Evolutionary conservation across 2,329 filamentous ascomycete species (phyloP).

Genomic region (Fulvia fulva): DNA sequence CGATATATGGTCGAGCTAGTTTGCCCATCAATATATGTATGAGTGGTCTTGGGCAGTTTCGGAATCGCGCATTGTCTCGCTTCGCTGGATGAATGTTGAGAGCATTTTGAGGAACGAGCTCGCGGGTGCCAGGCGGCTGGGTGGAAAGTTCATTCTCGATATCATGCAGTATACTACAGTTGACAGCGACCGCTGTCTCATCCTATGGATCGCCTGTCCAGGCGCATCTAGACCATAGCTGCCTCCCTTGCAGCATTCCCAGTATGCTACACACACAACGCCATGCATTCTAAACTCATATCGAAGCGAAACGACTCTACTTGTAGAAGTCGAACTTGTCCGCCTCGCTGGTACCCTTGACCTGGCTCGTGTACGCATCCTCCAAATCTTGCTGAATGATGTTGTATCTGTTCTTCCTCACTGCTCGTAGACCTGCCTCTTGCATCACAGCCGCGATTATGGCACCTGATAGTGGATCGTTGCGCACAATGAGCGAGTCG

Average conservation of each 20-base stretch:
- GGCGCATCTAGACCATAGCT: background rate
- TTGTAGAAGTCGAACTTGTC: constrained; percentile 90
- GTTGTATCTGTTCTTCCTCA: constrained; percentile 97
- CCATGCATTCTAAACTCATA: background rate
- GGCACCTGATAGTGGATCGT: constrained; percentile 90
- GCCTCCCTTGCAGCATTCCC: background rate
- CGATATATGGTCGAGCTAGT: no score
- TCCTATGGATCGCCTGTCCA: background rate
- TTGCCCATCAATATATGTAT: no score
- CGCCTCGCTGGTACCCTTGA: constrained; percentile 74
- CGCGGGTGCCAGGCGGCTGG: background rate
- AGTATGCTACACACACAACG: background rate
- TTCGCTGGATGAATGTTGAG: no score
- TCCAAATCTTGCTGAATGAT: constrained; percentile 97
- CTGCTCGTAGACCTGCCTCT: constrained; percentile 88
- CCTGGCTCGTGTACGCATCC: constrained; percentile 94
- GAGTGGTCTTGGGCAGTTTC: no score
- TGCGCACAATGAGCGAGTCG: constrained; percentile 92
- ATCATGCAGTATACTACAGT: background rate
- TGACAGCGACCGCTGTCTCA: background rate
- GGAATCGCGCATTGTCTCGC: no score
- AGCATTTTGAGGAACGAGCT: background rate
- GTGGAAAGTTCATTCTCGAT: background rate
- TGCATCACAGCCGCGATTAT: constrained; percentile 99
- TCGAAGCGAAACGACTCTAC: constrained; percentile 42